phyloP scores from a whole-genome alignment of 352 stramenopile species.

The Thraustotheca clavata region DNA sequence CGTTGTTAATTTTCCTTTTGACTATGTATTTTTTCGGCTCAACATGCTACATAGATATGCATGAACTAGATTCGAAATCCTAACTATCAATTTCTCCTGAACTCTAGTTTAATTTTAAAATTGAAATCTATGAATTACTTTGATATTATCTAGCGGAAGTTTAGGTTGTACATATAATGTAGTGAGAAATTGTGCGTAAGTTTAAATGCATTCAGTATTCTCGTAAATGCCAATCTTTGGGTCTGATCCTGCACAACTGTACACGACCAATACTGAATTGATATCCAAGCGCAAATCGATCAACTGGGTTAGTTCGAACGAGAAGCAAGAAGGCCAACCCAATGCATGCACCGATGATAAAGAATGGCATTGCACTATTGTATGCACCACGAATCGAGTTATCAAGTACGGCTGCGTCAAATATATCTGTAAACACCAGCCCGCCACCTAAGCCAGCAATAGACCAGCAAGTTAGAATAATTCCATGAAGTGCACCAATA shows the following conservation, averaged over 20 bases:
- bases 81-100: too few species aligned
- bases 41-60: too few species aligned
- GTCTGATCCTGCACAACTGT: neutral
- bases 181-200: too few species aligned
- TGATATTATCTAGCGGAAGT: too few species aligned
- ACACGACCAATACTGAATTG: conserved; percentile 9
- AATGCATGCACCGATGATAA: conserved; percentile 30
- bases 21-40: too few species aligned
- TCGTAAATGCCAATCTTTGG: too few species aligned
- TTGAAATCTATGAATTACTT: too few species aligned
- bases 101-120: too few species aligned
- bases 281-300: conserved; percentile 5
- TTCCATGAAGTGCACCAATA: conserved; percentile 53
- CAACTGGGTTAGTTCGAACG: conserved; percentile 9
- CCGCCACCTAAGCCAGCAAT: conserved; percentile 60
- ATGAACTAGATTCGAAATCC: too few species aligned
- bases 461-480: conserved; percentile 70
- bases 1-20: too few species aligned
- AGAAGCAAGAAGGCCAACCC: neutral
- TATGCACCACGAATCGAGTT: conserved; percentile 42
- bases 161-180: too few species aligned
- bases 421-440: conserved; percentile 56
- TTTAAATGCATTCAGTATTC: too few species aligned
- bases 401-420: conserved; percentile 21
- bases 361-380: conserved; percentile 52